Evolutionary conservation across 371 early-diverging fungal genomes (phyloP).

Genomic region (Mucor racemosus): DNA sequence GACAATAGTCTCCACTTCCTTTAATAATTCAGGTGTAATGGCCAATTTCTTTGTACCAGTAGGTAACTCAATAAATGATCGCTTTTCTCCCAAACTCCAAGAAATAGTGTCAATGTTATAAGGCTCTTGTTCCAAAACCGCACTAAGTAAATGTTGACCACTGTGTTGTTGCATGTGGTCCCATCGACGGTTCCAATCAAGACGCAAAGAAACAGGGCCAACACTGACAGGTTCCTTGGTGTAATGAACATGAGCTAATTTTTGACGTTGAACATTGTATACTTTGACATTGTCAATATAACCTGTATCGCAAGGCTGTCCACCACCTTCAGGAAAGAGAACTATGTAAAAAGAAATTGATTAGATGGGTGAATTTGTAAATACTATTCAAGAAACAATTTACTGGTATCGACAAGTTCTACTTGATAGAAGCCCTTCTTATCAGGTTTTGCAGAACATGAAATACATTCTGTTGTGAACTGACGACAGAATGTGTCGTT

Average conservation of each 20-base stretch:
- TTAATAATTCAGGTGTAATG: constrained; percentile 53
- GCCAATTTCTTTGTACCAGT: constrained; percentile 29
- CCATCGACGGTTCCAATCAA: constrained; percentile 77
- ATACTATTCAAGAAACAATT: neutral
- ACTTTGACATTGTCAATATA: constrained; percentile 61
- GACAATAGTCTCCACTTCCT: constrained; percentile 54
- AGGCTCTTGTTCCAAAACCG: constrained; percentile 66
- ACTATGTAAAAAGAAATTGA: constrained; percentile 34
- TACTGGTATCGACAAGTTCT: constrained; percentile 47
- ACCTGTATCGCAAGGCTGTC: constrained; percentile 76
- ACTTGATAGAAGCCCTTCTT: constrained; percentile 52
- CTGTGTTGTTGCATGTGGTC: constrained; percentile 85
- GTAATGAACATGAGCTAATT: constrained; percentile 69
- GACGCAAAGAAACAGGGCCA: constrained; percentile 55
- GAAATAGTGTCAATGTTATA: constrained; percentile 65
- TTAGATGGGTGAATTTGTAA: neutral
- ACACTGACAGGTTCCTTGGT: constrained; percentile 56
- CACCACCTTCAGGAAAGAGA: constrained; percentile 77
- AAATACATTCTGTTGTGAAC: constrained; percentile 37
- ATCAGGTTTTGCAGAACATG: constrained; percentile 44
- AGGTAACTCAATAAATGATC: constrained; percentile 65
- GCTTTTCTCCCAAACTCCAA: constrained; percentile 71
- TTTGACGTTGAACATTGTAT: constrained; percentile 61
- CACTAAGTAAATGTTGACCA: constrained; percentile 79
- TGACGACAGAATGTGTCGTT: constrained; percentile 38